These are phyloP conservation scores for Suillus weaverae DNA, from an alignment of 768 basidiomycete genomes.

Conservation along the genomic window DNA sequence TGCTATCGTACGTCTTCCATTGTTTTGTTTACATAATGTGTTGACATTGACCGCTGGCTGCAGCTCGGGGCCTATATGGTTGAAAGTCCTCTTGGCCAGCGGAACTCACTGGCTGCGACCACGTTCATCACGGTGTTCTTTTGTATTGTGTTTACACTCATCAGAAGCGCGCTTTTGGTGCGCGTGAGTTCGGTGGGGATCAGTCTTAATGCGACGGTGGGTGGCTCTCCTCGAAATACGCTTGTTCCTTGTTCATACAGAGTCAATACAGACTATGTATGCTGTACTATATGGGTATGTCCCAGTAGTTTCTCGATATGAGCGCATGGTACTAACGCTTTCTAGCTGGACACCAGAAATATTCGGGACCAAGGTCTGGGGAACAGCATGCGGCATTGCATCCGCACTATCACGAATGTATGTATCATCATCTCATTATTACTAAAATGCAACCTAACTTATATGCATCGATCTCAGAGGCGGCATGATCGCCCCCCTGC, in stretches of 20 bases:
- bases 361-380: constrained; percentile 82
- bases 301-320: background rate
- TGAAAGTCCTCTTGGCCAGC: constrained; percentile 65
- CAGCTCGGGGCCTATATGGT: constrained; percentile 87
- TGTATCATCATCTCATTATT: background rate
- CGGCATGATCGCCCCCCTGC: constrained; percentile 84
- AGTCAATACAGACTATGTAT: constrained; percentile 65
- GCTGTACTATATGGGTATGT: constrained; percentile 73
- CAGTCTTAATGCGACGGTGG: constrained; percentile 65
- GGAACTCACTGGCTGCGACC: constrained; percentile 70
- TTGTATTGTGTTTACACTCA: constrained; percentile 67
- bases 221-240: constrained; percentile 5
- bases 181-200: constrained; percentile 74
- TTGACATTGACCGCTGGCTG: background rate
- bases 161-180: constrained; percentile 55
- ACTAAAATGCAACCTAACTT: background rate
- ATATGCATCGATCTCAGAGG: constrained; percentile 48
- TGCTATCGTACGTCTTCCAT: constrained; percentile 58
- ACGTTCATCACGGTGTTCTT: constrained; percentile 76
- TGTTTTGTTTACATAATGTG: background rate
- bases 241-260: background rate
- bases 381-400: constrained; percentile 86
- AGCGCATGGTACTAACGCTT: background rate
- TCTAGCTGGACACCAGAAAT: constrained; percentile 81
- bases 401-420: constrained; percentile 84